Base-by-base conservation (phyloP, 805 yeast genomes). In the Yamadazyma takamatsuzukensis region DNA sequence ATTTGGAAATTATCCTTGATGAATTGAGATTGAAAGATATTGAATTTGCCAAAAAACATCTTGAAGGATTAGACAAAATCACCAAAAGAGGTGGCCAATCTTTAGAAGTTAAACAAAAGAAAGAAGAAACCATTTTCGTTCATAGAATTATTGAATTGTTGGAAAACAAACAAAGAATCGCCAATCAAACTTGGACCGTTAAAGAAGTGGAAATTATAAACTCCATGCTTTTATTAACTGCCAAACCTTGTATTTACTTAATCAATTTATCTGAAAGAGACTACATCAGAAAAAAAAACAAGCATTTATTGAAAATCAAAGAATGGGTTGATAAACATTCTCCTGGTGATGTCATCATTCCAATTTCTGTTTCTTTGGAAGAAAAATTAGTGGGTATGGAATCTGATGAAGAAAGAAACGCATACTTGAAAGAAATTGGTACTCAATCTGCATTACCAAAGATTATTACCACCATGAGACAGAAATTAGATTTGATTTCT, bases 1-100 rank as follows among this genome's bases (percentile, higher is more conserved):
- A 93, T 67, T 76, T 93, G 66, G 93, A 85, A 46, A 90, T 93
- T 58, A 86, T 93, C 57, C 73, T 75, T 47, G 85, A 83, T 45
- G 98, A 93, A 71, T 77, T 93, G 64, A 82, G 96, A 68, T 74
- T 90, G 59, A 93, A 93, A 70, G 98, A 93, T 66, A 88, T 93
- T 49, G 98, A 93, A 68, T 93, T 93, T 55, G 83, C 89, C 46
- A 78, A 78, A 53, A 89, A 86, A 72, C 71, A 80, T 59, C 76
- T 74, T 56, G 95, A 75, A 70, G 80, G 75, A 53, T 75, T 79
- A 46, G 87, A 77, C 59, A 85, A 80, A 71, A 75, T 80, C 61
- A 81, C 84, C 61, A 82, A 69, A 68, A 82, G 85, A 70, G 95
- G 93, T 56, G 95, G 87, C 41, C 95, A 84, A 62, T 76, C 86